Percentiles rank a stretch among this genome's conserved stretches.
Evolutionary conservation across 495 filamentous ascomycete species (phyloP).

Genomic region (Umbilicaria muhlenbergii): DNA sequence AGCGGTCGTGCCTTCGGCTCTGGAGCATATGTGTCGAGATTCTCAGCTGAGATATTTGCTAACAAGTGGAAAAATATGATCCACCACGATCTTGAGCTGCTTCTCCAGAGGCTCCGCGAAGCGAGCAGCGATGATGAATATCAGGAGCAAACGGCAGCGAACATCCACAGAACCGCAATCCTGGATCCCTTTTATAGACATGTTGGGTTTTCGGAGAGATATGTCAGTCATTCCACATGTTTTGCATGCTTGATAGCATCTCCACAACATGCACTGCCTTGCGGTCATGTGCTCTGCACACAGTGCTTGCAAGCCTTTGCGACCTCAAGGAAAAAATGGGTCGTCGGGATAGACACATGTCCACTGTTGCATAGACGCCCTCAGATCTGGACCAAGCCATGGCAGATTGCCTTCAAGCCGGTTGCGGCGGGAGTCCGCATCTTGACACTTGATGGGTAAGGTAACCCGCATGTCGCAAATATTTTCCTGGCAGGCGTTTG

Average conservation of each 20-base stretch:
- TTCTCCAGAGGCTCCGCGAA: slow-evolving; percentile 2
- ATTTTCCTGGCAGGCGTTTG: neutral
- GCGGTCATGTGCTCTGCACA: slow-evolving; percentile 42
- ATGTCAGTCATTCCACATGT: slow-evolving; percentile 29
- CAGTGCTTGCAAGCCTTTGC: slow-evolving; percentile 23
- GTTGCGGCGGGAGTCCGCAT: slow-evolving; percentile 19
- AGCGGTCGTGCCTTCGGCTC: slow-evolving; percentile 3
- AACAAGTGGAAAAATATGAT: slow-evolving; percentile 18
- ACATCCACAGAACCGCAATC: slow-evolving; percentile 18
- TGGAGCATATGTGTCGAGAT: no score
- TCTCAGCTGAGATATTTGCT: slow-evolving; percentile 15
- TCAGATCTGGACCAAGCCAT: neutral
- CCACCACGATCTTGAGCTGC: slow-evolving; percentile 11
- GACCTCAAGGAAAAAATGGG: neutral
- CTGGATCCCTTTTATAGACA: slow-evolving; percentile 18
- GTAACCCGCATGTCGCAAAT: neutral
- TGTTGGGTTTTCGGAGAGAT: slow-evolving; percentile 2
- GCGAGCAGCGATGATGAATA: slow-evolving; percentile 16
- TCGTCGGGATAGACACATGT: slow-evolving; percentile 3
- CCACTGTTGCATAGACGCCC: neutral
- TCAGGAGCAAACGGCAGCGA: slow-evolving; percentile 10
- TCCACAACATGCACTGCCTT: slow-evolving; percentile 36
- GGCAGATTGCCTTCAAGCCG: slow-evolving; percentile 17
- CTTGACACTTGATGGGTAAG: slow-evolving; percentile 26
- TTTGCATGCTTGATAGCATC: slow-evolving; percentile 38